Evolutionary conservation across 129 eudicot genomes (phyloP), one percentile per base, ranked within the genome.

Genomic region (Daucus carota): DNA sequence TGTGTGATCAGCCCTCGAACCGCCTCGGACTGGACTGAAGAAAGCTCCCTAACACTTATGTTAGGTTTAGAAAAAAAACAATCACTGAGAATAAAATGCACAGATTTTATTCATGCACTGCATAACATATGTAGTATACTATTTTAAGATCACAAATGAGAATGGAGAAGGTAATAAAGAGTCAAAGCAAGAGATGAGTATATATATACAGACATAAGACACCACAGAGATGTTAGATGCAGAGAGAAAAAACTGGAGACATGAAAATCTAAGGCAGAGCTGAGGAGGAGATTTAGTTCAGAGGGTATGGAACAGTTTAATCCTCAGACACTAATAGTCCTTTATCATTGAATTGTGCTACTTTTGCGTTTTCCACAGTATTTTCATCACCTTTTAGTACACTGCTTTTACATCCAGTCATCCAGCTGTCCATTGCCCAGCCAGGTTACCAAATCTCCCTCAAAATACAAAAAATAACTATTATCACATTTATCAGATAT

Each of bases 11-110:
- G 92, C 87, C 36, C 22, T 84, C 75, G 17, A 33, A 45, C 80
- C 63, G 89, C 83, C 91, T 75, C 81, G 91, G 82, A 75, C 88
- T 90, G 91, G 87, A 86, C 92, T 80, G 90, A 86, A 85, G 83
- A 77, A 83, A 84, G 92, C 96, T 88, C 96, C 96, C 47, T 82
- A 43, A 10, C 44, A 38, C 62, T 65, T 72, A 40, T 40, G 43
- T 40, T 40, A 40, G 40, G 40, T 36, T 36, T 36, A 36, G n/a
- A n/a, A 36, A 40, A 40, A 40, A 40, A 40, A 40, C 7, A 26
- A 38, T 8, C 33, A 8, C 0, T 28, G 16, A 0, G 8, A 3
- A 36, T 36, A 36, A 6, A n/a, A 52, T 52, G 18, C 62, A 20
- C 1, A 52, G 40, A 36, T 48, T 48, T 48, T 29, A 26, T 62